A percentile compares a stretch with the other conserved stretches of the same genome.
phyloP scores from a whole-genome alignment of 1,284 basidiomycete genomes.

The Ganoderma resinaceum region DNA sequence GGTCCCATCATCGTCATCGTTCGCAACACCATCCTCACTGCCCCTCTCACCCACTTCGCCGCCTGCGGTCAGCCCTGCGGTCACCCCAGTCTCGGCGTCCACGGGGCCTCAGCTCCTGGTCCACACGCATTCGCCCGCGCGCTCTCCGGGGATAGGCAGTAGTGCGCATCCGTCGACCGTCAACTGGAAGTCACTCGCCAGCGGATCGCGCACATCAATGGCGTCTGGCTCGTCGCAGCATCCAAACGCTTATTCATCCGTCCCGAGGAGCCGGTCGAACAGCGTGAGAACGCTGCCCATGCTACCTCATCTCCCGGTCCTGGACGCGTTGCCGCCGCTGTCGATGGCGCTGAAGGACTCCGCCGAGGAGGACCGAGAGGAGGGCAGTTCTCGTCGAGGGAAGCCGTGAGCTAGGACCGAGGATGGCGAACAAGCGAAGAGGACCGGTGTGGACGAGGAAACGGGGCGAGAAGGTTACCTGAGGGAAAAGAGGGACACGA shows the following conservation, averaged over 20 bases:
- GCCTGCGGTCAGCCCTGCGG: neutral
- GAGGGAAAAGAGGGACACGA: neutral
- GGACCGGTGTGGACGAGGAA: neutral
- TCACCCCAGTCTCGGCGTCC: neutral
- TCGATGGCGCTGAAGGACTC: slow-evolving; percentile 18
- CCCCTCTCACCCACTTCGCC: slow-evolving; percentile 11
- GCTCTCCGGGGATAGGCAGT: slow-evolving; percentile 8
- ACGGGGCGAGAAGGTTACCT: neutral
- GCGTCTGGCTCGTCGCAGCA: slow-evolving; percentile 7
- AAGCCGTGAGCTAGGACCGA: neutral
- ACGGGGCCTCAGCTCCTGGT: slow-evolving; percentile 16
- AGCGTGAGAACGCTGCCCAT: slow-evolving; percentile 31
- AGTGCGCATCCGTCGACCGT: slow-evolving; percentile 11
- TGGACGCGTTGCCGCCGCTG: slow-evolving; percentile 35
- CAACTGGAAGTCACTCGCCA: slow-evolving; percentile 23
- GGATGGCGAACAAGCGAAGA: neutral
- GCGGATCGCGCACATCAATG: slow-evolving; percentile 14
- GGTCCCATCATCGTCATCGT: slow-evolving; percentile 11
- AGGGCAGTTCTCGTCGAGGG: neutral
- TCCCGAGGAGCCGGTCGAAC: slow-evolving; percentile 28
- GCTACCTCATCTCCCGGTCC: slow-evolving; percentile 32
- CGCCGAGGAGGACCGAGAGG: slow-evolving; percentile 16
- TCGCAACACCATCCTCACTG: slow-evolving; percentile 7
- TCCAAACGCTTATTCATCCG: slow-evolving; percentile 1
- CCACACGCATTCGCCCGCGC: slow-evolving; percentile 9